A percentile compares a stretch with the other conserved stretches of the same genome.
These are phyloP conservation scores for Aspergillus mulundensis DNA, from an alignment of 495 filamentous ascomycete species.

Conservation along the genomic window DNA sequence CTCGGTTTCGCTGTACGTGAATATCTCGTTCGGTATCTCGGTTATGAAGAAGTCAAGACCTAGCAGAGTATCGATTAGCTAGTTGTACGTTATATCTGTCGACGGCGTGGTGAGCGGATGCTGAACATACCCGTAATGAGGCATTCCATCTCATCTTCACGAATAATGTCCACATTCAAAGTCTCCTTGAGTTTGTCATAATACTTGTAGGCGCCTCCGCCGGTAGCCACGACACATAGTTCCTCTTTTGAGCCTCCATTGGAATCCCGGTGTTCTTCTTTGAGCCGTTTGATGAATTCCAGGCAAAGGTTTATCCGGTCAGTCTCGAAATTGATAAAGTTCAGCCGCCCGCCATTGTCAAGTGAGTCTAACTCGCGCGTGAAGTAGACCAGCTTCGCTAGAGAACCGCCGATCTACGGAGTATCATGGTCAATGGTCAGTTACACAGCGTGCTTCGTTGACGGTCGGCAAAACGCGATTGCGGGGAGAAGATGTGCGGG, in stretches of 20 bases:
- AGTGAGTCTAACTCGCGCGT: slow-evolving; percentile 75
- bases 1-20: slow-evolving; percentile 84
- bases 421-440: slow-evolving; percentile 20
- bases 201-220: slow-evolving; percentile 91
- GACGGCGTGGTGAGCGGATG: background rate
- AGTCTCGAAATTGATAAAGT: slow-evolving; percentile 94
- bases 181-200: slow-evolving; percentile 82
- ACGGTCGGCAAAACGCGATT: slow-evolving; percentile 19
- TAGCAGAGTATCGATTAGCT: slow-evolving; percentile 24
- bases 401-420: slow-evolving; percentile 82
- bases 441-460: slow-evolving; percentile 5
- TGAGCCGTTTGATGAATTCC: slow-evolving; percentile 77
- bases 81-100: background rate
- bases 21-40: slow-evolving; percentile 93
- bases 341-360: slow-evolving; percentile 82
- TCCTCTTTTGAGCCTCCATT: slow-evolving; percentile 63
- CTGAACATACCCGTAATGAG: slow-evolving; percentile 73
- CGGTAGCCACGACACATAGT: slow-evolving; percentile 88
- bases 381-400: slow-evolving; percentile 97
- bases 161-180: slow-evolving; percentile 77
- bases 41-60: slow-evolving; percentile 98
- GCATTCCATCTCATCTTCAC: slow-evolving; percentile 99
- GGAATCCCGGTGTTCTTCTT: slow-evolving; percentile 68
- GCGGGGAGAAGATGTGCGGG: slow-evolving; percentile 34
- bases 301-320: slow-evolving; percentile 88